These are phyloP conservation scores for Mortierella claussenii DNA, from an alignment of 192 early-diverging fungal species.

Conservation along the genomic window DNA sequence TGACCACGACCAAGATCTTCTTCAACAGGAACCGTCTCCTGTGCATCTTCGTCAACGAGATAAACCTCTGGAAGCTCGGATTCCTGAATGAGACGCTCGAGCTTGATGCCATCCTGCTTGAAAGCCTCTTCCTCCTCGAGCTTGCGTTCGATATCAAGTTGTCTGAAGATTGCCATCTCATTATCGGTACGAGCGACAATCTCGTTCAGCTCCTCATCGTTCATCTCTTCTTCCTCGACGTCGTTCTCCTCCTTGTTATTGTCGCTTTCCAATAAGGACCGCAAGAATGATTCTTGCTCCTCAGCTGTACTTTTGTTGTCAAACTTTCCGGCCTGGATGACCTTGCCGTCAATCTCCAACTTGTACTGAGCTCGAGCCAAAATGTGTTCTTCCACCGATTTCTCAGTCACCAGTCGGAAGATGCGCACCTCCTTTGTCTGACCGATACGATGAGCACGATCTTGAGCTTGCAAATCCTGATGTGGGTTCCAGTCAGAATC, in stretches of 20 bases:
- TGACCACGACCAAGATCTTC: constrained; percentile 75
- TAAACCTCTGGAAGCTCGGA: constrained; percentile 88
- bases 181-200: constrained; percentile 89
- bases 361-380: constrained; percentile 94
- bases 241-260: constrained; percentile 82
- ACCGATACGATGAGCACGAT: constrained; percentile 99
- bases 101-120: constrained; percentile 61
- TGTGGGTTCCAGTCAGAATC: constrained; percentile 99
- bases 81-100: constrained; percentile 86
- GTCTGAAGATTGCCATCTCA: constrained; percentile 77
- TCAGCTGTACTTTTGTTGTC: constrained; percentile 95
- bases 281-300: constrained; percentile 92
- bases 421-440: constrained; percentile 98
- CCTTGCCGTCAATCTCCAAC: constrained; percentile 96
- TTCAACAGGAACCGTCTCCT: constrained; percentile 60
- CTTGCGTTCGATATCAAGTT: constrained; percentile 80
- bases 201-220: constrained; percentile 93
- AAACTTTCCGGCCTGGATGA: constrained; percentile 99
- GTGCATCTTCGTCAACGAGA: constrained; percentile 67
- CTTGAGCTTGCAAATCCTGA: constrained; percentile 98
- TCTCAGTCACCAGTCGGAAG: constrained; percentile 89
- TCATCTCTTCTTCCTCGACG: constrained; percentile 75
- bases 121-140: constrained; percentile 51
- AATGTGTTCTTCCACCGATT: constrained; percentile 95
- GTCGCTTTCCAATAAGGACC: constrained; percentile 82